phyloP scores from a whole-genome alignment of 2,329 filamentous ascomycete species.

The Arachnopeziza araneosa region DNA sequence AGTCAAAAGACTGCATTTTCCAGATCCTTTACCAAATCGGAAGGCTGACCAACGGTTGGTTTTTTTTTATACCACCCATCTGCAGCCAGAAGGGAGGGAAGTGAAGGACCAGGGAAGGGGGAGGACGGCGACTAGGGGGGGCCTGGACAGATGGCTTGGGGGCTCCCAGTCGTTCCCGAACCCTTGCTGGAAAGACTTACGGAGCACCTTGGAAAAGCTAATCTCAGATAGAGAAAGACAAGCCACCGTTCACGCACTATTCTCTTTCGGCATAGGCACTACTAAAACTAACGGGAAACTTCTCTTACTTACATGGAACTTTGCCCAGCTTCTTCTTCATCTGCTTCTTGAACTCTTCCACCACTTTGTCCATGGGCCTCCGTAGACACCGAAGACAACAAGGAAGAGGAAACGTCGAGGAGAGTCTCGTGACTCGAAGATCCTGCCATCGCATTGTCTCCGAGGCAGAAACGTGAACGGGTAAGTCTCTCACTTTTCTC shows the following conservation, averaged over 20 bases:
- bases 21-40: too few species aligned
- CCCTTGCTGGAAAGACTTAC: not conserved
- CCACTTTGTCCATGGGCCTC: not conserved
- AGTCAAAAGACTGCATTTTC: too few species aligned
- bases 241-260: not conserved
- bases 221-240: not conserved
- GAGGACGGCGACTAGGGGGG: not conserved
- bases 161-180: not conserved
- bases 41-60: not conserved
- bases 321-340: not conserved
- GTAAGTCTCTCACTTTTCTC: not conserved
- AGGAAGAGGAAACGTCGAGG: not conserved
- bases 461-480: not conserved
- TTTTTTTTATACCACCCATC: not conserved
- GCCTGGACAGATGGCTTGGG: not conserved
- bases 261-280: not conserved
- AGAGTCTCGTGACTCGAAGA: not conserved
- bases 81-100: not conserved
- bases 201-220: not conserved
- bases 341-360: not conserved
- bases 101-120: not conserved
- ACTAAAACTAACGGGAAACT: not conserved
- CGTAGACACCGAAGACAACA: not conserved
- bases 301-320: not conserved
- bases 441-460: not conserved